phyloP scores from a whole-genome alignment of 2,329 filamentous ascomycete species.

The Bipolaris zeicola region DNA sequence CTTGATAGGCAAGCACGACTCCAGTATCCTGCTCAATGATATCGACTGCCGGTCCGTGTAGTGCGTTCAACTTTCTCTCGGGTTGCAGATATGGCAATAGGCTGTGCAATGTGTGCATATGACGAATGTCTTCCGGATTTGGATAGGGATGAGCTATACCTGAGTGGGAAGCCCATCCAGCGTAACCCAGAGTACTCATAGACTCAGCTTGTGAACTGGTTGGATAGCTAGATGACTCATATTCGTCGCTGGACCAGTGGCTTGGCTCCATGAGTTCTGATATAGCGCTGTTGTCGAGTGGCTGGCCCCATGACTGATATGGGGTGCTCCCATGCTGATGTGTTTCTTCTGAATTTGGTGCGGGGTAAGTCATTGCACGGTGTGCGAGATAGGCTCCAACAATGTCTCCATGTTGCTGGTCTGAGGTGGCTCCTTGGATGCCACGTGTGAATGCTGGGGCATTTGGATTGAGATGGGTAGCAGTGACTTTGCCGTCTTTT shows the following conservation, averaged over 20 bases:
- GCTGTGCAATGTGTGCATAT: constrained; percentile 19
- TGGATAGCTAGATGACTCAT: constrained; percentile 5
- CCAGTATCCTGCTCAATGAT: constrained; percentile 22
- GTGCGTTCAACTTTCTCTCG: constrained; percentile 15
- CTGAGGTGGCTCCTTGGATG: not conserved
- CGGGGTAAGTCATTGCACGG: constrained; percentile 3
- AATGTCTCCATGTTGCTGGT: constrained; percentile 10
- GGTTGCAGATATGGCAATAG: constrained; percentile 25
- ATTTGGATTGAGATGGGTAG: not conserved
- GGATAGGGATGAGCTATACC: constrained; percentile 12
- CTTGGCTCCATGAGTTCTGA: not conserved
- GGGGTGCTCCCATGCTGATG: not conserved
- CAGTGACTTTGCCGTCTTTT: not conserved
- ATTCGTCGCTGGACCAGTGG: not conserved
- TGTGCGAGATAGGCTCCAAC: constrained; percentile 19
- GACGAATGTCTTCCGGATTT: constrained; percentile 28
- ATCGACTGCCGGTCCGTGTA: constrained; percentile 13
- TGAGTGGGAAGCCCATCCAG: not conserved
- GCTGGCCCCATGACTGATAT: not conserved
- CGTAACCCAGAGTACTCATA: not conserved
- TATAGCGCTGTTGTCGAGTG: not conserved
- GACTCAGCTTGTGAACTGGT: not conserved
- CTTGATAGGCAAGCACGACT: constrained; percentile 2
- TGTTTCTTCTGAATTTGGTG: not conserved
- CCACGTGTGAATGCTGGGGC: not conserved